phyloP scores from a whole-genome alignment of 306 rosid species.

The Delonix regia region DNA sequence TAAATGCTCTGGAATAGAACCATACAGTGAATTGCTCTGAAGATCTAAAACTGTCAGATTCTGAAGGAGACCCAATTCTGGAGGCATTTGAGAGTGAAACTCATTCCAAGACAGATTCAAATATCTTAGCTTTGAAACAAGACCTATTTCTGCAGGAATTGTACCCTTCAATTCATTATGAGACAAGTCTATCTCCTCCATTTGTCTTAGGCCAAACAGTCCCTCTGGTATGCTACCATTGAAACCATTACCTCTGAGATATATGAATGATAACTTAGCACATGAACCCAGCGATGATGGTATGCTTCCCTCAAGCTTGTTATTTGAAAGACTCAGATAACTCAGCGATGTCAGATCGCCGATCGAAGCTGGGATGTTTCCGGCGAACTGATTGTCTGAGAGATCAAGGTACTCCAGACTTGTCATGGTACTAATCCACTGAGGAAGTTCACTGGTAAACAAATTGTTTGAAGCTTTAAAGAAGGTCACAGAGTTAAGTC shows the following conservation, averaged over 20 bases:
- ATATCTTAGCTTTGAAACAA: slow-evolving; percentile 60
- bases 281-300: slow-evolving; percentile 62
- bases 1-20: slow-evolving; percentile 69
- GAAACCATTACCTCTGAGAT: slow-evolving; percentile 60
- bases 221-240: slow-evolving; percentile 74
- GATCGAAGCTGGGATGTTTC: slow-evolving; percentile 59
- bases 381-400: slow-evolving; percentile 63
- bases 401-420: slow-evolving; percentile 64
- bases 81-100: slow-evolving; percentile 66
- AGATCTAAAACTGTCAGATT: slow-evolving; percentile 73
- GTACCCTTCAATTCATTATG: slow-evolving; percentile 59
- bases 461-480: slow-evolving; percentile 54
- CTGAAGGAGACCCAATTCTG: slow-evolving; percentile 68
- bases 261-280: slow-evolving; percentile 50
- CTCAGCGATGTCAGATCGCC: slow-evolving; percentile 57
- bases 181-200: slow-evolving; percentile 75
- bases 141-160: slow-evolving; percentile 75
- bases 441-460: slow-evolving; percentile 56
- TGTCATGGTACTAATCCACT: slow-evolving; percentile 72
- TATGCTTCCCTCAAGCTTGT: slow-evolving; percentile 67
- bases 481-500: slow-evolving; percentile 50
- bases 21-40: slow-evolving; percentile 56
- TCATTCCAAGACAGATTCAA: slow-evolving; percentile 91
- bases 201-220: slow-evolving; percentile 71
- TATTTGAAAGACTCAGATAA: slow-evolving; percentile 56